Base-by-base conservation (phyloP, 257 asterid genomes). In the Solanum lycopersicoides region DNA sequence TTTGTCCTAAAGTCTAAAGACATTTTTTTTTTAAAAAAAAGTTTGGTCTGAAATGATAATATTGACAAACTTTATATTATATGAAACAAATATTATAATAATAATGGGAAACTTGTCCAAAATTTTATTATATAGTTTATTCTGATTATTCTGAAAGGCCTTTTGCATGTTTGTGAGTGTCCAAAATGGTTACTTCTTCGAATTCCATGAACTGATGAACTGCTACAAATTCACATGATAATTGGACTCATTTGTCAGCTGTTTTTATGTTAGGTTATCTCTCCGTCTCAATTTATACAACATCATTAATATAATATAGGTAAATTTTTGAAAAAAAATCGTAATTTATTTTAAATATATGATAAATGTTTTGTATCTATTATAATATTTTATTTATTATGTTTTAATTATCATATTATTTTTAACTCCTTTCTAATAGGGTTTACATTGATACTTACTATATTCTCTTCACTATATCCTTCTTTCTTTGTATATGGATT, bases 221-320 rank as follows among this genome's bases (percentile, higher is more conserved):
- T 39, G 56, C 23, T 42, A 7, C 60, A 42, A 30, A 3, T n/a
- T 44, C 83, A 77, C 83, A 42, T 77, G 83, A 77, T 75, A n/a
- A 42, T n/a, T 42, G 83, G 83, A 76, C 12, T 76, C 82, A 76
- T 76, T 76, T 42, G 60, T 53, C 60, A 76, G 1, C 42, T 76
- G 71, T 32, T 21, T 30, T 2, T 3, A 74, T 6, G 34, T 53
- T 45, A 14, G 0, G 3, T 15, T 6, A 1, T 13, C 30, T 4
- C 4, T 12, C 0, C 4, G 5, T 45, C 25, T 4, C 28, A 32
- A 44, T 15, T 82, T 80, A 30, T 9, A 0, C 5, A 20, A 25
- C 3, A 32, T 2, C 1, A 34, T 47, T 82, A 0, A 8, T n/a
- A 80, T n/a, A 0, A 25, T 18, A 6, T 7, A 1, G 0, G 7